Evolutionary conservation across 345 rosid genomes (phyloP), one percentile per base, ranked within the genome.

Genomic region (Fremontodendron californicum): DNA sequence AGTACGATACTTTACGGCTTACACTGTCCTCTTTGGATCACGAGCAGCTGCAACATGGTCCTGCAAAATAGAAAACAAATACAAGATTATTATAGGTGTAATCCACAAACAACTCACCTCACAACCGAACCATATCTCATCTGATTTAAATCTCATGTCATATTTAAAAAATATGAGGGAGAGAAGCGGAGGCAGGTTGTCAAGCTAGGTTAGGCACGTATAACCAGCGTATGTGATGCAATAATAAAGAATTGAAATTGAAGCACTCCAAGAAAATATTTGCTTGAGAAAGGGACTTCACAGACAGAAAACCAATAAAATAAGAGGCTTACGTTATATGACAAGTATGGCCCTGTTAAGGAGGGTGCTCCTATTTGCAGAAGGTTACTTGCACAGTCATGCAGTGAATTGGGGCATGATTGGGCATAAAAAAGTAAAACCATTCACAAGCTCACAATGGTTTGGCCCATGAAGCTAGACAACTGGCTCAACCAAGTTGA

Each of bases 41-140:
- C 96, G 94, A 76, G 91, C 83, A 71, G 97, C 85, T 35, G 96
- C 89, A 73, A 94, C 72, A 87, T 92, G 98, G 77, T 94, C 97
- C 98, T 94, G 75, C 86, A 87, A 54, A 49, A 81, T 45, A 58
- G 77, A 74, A 46, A 78, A 42, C 42, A 75, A 55, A 67, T 65
- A 69, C 61, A 46, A 66, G 58, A 46, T 51, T 21, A 67, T 57
- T 13, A 67, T 13, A 23, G 57, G 54, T 43, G 48, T 27, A 71
- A 58, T 31, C 31, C 29, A 43, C 42, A 13, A 31, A 43, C 19
- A 48, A 74, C 13, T 18, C 6, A 37, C 43, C 33, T 58, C 42
- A 23, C 46, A 64, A 15, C 15, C 19, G 37, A 72, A 49, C 62
- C 42, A 5, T 52, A 33, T 54, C 10, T n/a, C 18, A 52, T 52